Conservation (phyloP, 1,284 basidiomycete species). For the Ceratobasidium papillatum region DNA sequence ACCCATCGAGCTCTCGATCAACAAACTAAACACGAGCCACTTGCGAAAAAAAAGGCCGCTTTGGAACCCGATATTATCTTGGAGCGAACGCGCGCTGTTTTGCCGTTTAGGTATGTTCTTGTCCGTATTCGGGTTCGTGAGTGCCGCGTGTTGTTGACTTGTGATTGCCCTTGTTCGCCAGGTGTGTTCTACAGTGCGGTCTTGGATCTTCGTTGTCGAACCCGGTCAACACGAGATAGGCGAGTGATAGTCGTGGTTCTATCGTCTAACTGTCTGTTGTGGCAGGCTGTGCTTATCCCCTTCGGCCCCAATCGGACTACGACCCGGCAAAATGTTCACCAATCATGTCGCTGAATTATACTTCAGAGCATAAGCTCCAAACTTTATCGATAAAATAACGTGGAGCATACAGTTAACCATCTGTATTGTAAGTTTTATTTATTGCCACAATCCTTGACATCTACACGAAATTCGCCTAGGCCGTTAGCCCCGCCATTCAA, state of each 20-base stretch:
- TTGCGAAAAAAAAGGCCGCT: background rate
- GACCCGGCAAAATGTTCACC: background rate
- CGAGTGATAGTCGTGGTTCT: background rate
- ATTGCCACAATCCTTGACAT: background rate
- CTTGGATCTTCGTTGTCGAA: background rate
- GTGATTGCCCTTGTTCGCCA: slow-evolving; percentile 10
- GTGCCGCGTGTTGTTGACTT: background rate
- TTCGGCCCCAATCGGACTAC: background rate
- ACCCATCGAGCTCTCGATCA: slow-evolving; percentile 11
- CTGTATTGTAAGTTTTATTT: slow-evolving; percentile 11
- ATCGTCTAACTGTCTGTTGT: background rate
- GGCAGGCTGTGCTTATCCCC: background rate
- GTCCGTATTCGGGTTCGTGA: background rate
- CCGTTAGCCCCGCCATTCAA: background rate
- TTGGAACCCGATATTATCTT: background rate
- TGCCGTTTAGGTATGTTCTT: background rate
- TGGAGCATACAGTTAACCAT: background rate
- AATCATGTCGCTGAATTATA: background rate
- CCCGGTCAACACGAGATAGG: background rate
- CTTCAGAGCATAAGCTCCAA: background rate
- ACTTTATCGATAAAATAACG: slow-evolving; percentile 10
- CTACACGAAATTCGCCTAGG: background rate
- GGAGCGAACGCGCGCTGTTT: background rate
- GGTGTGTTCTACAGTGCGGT: background rate
- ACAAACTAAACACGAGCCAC: background rate